Evolutionary conservation across 1,284 basidiomycete species (phyloP).

Genomic region (Trichosporon coremiiforme): DNA sequence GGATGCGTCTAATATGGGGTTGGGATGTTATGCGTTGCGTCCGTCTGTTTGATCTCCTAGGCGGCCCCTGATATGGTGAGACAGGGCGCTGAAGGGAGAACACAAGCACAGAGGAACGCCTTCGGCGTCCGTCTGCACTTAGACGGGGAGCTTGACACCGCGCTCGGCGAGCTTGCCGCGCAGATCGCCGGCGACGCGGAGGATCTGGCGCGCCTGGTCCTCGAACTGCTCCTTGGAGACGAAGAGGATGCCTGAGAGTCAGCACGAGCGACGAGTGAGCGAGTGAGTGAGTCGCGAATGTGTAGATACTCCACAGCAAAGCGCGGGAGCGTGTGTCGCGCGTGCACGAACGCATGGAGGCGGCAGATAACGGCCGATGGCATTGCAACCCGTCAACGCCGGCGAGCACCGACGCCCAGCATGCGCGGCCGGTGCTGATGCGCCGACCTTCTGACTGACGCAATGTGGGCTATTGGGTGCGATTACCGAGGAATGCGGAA

Average conservation of each 20-base stretch:
- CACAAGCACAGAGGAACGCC: neutral
- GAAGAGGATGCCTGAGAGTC: slow-evolving; percentile 51
- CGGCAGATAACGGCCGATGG: no score
- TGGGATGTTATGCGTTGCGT: no score
- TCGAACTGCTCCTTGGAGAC: slow-evolving; percentile 58
- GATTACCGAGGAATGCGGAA: neutral
- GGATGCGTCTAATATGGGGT: neutral
- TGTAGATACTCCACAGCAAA: no score
- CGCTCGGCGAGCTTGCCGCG: neutral
- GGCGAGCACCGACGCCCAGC: neutral
- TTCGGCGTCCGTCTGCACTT: neutral
- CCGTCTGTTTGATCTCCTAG: neutral
- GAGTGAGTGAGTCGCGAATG: neutral
- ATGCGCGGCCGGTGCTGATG: neutral
- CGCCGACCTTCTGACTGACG: neutral
- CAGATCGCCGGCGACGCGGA: slow-evolving; percentile 41
- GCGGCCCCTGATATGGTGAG: no score
- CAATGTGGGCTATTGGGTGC: slow-evolving; percentile 5
- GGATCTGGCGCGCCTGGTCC: slow-evolving; percentile 51
- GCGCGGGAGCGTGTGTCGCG: no score
- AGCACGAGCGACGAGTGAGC: neutral
- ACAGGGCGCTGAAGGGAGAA: no score
- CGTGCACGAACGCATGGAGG: no score
- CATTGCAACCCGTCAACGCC: no score
- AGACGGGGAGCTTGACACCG: slow-evolving; percentile 1